Percentiles rank a stretch among this genome's conserved stretches.
Evolutionary conservation across 495 filamentous ascomycete genomes (phyloP).

Genomic region (Gamarada debralockiae): DNA sequence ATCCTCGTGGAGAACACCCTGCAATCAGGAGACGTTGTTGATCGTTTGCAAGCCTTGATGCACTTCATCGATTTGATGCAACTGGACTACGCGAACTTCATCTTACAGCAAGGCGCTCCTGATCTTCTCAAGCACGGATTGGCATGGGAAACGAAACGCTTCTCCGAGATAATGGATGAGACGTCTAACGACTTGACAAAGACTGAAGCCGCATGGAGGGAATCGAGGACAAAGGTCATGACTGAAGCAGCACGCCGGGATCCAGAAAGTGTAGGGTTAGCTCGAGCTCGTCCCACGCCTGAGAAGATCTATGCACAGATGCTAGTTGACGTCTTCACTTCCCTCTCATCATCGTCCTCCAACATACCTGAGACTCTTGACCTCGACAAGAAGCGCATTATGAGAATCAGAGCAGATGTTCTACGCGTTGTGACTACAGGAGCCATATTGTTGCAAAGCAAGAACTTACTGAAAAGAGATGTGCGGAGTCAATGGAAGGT

Average conservation of each 20-base stretch:
- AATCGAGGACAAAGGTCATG: slow-evolving; percentile 61
- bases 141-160: slow-evolving; percentile 75
- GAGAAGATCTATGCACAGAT: slow-evolving; percentile 82
- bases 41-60: slow-evolving; percentile 77
- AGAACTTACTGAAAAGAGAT: slow-evolving; percentile 93
- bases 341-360: slow-evolving; percentile 40
- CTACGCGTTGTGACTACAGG: slow-evolving; percentile 73
- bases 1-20: slow-evolving; percentile 68
- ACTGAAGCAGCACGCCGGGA: slow-evolving; percentile 71
- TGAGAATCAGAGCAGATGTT: slow-evolving; percentile 59
- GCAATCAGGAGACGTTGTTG: slow-evolving; percentile 70
- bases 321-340: slow-evolving; percentile 51
- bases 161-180: slow-evolving; percentile 64
- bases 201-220: slow-evolving; percentile 69
- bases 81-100: slow-evolving; percentile 94
- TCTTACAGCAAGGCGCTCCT: slow-evolving; percentile 76
- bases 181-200: slow-evolving; percentile 54
- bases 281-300: slow-evolving; percentile 49
- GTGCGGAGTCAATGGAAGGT: slow-evolving; percentile 84
- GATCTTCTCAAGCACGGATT: slow-evolving; percentile 76
- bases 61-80: slow-evolving; percentile 85
- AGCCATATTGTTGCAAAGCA: slow-evolving; percentile 84
- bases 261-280: slow-evolving; percentile 58
- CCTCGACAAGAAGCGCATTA: slow-evolving; percentile 70
- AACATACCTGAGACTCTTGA: slow-evolving; percentile 77